Conservation (phyloP, 306 rosid genomes). For the Lithocarpus polystachyus region DNA sequence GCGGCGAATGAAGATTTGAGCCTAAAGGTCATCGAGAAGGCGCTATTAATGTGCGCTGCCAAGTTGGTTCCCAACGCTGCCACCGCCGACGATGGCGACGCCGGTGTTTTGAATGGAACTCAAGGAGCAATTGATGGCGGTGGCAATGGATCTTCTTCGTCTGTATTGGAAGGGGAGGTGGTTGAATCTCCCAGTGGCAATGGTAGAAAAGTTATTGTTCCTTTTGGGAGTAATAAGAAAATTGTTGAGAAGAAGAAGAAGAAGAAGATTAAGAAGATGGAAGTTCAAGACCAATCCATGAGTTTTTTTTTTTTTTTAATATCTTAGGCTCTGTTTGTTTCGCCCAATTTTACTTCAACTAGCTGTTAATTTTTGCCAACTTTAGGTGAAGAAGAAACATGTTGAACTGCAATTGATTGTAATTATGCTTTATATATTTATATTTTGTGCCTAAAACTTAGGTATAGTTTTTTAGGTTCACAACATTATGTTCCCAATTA, state of each 20-base stretch:
- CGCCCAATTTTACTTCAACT: neutral
- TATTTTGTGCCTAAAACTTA: too few relatives aligned
- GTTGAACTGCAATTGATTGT: too few relatives aligned
- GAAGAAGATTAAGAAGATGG: conserved; percentile 32
- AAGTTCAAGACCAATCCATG: conserved; percentile 38
- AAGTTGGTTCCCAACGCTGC: conserved; percentile 20
- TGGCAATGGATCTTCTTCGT: neutral
- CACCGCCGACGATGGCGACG: neutral
- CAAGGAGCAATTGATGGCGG: neutral
- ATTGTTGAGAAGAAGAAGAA: conserved; percentile 21
- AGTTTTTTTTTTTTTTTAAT: conserved; percentile 16
- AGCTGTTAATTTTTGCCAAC: too few relatives aligned
- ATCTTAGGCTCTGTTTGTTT: neutral
- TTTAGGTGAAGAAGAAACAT: too few relatives aligned
- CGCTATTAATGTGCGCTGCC: conserved; percentile 45
- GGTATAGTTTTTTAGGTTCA: too few relatives aligned
- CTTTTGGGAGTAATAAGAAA: too few relatives aligned
- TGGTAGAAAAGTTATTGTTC: neutral
- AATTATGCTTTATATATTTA: too few relatives aligned
- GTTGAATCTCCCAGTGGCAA: neutral
- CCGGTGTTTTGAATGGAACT: neutral
- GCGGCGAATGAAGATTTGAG: conserved; percentile 81
- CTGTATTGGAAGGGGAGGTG: conserved; percentile 1
- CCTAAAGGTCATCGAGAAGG: conserved; percentile 60
- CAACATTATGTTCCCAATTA: too few relatives aligned